Base-by-base conservation (phyloP, 495 filamentous ascomycete genomes). In the Talaromyces proteolyticus region DNA sequence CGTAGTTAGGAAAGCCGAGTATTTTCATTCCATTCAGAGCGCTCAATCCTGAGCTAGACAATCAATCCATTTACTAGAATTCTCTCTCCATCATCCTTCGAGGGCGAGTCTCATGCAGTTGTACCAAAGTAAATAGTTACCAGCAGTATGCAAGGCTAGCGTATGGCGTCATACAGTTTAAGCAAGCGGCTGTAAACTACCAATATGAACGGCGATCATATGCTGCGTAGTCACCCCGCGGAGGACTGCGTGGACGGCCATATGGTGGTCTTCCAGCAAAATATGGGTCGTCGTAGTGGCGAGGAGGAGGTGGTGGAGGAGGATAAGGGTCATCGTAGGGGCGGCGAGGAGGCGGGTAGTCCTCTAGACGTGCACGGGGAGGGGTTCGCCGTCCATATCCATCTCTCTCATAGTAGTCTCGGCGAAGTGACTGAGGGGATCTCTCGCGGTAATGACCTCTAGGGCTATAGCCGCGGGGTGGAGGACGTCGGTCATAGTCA, bases 361-460 rank as follows among this genome's bases (percentile, higher is more conserved):
- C 91, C 49, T 94, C 89, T 24, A 86, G 69, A 41, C 75, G 73
- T 53, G 88, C 86, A 42, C 80, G 88, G 17, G 90, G 88, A 21
- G 89, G 76, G 54, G 71, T 75, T 14, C 77, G 73, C 42, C 88
- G 80, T 50, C 67, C 78, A 66, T 91, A 91, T 39, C 86, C 79
- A 56, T 82, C 78, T 48, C 84, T 80, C 42, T 86, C 80, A 58
- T 96, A 91, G 64, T 95, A 91, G 58, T 94, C 92, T 50, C 87
- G 82, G 45, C 88, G 86, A 37, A 86, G 72, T 29, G 87, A 85
- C 18, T 76, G 75, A 10, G 81, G 79, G 49, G 87, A 88, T 49
- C 91, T 80, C 59, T 93, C 89, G 64, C 91, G 90, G 67, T 94
- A 95, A 52, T 86, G 88, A 49, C 86, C 85, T 51, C 85, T 81